Conservation (phyloP, 108 stramenopile genomes). For the Fistulifera solaris region DNA sequence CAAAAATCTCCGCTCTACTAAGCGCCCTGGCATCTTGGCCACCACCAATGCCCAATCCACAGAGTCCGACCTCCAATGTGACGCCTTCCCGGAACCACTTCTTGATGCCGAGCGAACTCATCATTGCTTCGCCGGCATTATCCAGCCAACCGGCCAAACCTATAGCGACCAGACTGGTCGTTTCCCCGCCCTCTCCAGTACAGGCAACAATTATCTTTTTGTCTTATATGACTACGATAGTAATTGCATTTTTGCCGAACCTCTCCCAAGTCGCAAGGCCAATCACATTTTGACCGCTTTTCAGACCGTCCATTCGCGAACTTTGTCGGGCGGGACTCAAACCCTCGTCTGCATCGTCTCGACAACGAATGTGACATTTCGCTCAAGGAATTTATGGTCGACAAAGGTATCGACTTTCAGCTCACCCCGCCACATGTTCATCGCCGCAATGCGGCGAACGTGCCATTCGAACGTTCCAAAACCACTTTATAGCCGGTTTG, state of each 20-base stretch:
- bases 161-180: constrained; percentile 34
- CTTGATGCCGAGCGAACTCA: not conserved
- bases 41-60: not conserved
- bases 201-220: constrained; percentile 30
- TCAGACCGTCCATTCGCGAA: constrained; percentile 7
- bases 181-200: constrained; percentile 15
- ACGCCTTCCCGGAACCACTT: not conserved
- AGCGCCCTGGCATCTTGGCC: too few species aligned
- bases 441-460: constrained; percentile 36
- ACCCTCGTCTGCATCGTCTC: constrained; percentile 4
- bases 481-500: constrained; percentile 35
- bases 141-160: constrained; percentile 15
- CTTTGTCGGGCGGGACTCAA: not conserved
- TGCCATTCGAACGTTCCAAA: constrained; percentile 40
- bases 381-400: constrained; percentile 9
- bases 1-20: constrained; percentile 13
- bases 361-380: constrained; percentile 20
- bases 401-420: constrained; percentile 20
- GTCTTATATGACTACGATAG: constrained; percentile 28
- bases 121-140: constrained; percentile 7
- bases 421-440: constrained; percentile 24
- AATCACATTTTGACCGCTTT: not conserved
- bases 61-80: not conserved
- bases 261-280: constrained; percentile 7
- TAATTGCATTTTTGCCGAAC: constrained; percentile 23